Conservation (phyloP, 2,329 filamentous ascomycete genomes). For the Nectriaceae sp. region DNA sequence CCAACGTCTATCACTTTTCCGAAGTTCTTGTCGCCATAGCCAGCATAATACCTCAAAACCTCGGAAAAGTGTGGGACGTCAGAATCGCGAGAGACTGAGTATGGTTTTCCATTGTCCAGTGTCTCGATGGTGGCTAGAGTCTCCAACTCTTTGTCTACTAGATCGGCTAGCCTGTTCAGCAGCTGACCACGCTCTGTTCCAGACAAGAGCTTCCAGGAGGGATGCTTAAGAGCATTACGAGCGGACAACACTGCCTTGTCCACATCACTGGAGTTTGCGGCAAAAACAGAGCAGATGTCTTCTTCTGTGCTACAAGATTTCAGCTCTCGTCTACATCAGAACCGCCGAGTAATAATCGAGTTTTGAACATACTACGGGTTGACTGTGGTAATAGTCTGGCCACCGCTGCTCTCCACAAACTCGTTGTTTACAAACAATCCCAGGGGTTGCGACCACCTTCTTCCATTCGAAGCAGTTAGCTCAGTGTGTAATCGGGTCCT, state of each 20-base stretch:
- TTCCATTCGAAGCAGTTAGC: constrained; percentile 75
- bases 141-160: constrained; percentile 65
- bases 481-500: constrained; percentile 44
- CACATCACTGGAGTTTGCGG: constrained; percentile 67
- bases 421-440: constrained; percentile 87
- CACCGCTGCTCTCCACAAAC: constrained; percentile 13
- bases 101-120: constrained; percentile 82
- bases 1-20: constrained; percentile 76
- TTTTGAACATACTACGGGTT: constrained; percentile 63
- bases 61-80: constrained; percentile 55
- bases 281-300: constrained; percentile 71
- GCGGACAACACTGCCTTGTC: constrained; percentile 71
- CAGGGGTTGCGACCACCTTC: constrained; percentile 69
- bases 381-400: constrained; percentile 54
- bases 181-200: constrained; percentile 67
- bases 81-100: constrained; percentile 62
- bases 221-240: constrained; percentile 65
- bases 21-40: constrained; percentile 78
- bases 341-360: background rate
- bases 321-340: background rate
- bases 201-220: constrained; percentile 69
- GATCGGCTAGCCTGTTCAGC: constrained; percentile 69
- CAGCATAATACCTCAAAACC: constrained; percentile 73
- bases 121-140: constrained; percentile 60
- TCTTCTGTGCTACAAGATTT: constrained; percentile 50